Evolutionary conservation across 768 basidiomycete genomes (phyloP), one percentile per base, ranked within the genome.

Genomic region (Boletus vermiculosoides): DNA sequence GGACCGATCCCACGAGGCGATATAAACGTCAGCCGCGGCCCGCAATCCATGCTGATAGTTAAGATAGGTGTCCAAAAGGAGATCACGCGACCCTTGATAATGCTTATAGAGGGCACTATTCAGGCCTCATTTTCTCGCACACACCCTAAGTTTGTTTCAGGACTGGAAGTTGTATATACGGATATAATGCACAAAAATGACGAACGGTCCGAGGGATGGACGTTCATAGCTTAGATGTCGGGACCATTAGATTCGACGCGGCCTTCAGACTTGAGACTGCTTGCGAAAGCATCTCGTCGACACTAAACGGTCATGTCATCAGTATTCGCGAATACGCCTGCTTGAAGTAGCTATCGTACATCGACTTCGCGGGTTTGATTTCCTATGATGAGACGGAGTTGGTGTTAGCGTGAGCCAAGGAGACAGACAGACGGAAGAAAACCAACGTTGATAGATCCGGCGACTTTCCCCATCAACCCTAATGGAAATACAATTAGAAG

Each of bases 381-480:
- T 92, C 89, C 83, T 85, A 51, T 10, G 47, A 39, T 23, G 15
- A 16, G 31, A 61, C 46, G 41, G 48, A 48, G 20, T 40, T 12
- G 11, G 22, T 31, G 46, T 62, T 25, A 63, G 57, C 34, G 53
- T 33, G 49, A 30, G 12, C 22, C 4, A 40, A 18, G 34, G 33
- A 34, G 25, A 42, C 11, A n/a, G 42, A 57, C 20, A 31, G 45
- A 30, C 20, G 16, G 50, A 23, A 55, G 22, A 46, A 49, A 20
- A 74, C 80, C 45, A 56, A 83, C 83, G 48, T 82, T 77, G 58
- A 91, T 86, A 23, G 85, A 80, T 23, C 83, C 89, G 25, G 88
- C 89, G 2, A 90, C 87, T 60, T 83, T 86, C 20, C 89, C 89
- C 87, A 90, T 90, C 22, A 90, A 69, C 86, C 86, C 87, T 89